These are phyloP conservation scores for Phlebopus sp. DNA, from an alignment of 1,284 basidiomycete genomes.

Conservation along the genomic window DNA sequence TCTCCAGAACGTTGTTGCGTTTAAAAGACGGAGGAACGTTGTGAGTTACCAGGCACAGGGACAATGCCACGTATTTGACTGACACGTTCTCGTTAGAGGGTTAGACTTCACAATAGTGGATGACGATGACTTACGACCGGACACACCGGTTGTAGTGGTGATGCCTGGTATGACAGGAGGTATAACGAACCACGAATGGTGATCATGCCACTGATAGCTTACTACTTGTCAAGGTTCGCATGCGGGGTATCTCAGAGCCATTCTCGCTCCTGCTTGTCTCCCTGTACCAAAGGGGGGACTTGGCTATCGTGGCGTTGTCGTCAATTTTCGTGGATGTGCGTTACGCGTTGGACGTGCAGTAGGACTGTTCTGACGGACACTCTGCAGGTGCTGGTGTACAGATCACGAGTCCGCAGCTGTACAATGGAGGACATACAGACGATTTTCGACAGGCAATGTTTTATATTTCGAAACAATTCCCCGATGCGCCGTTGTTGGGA, in stretches of 20 bases:
- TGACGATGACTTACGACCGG: slow-evolving; percentile 49
- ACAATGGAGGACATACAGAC: slow-evolving; percentile 84
- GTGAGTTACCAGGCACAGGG: slow-evolving; percentile 37
- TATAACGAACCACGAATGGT: slow-evolving; percentile 23
- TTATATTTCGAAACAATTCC: slow-evolving; percentile 74
- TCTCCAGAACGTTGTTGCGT: slow-evolving; percentile 51
- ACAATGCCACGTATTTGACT: background rate
- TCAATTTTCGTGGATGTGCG: slow-evolving; percentile 91
- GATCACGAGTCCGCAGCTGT: slow-evolving; percentile 76
- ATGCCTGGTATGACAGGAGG: slow-evolving; percentile 88
- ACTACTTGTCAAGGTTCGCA: slow-evolving; percentile 55
- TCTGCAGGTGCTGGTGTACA: slow-evolving; percentile 76
- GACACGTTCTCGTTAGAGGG: slow-evolving; percentile 42
- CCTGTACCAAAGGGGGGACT: slow-evolving; percentile 74
- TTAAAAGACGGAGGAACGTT: slow-evolving; percentile 71
- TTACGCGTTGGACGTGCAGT: slow-evolving; percentile 19
- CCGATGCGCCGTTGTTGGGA: slow-evolving; percentile 80
- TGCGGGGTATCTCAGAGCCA: slow-evolving; percentile 84
- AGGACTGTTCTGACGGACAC: slow-evolving; percentile 9
- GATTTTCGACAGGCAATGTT: slow-evolving; percentile 83
- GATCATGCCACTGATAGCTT: slow-evolving; percentile 4
- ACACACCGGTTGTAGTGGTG: slow-evolving; percentile 81
- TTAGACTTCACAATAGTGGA: slow-evolving; percentile 70
- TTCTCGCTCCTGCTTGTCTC: slow-evolving; percentile 69
- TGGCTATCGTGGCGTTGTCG: slow-evolving; percentile 84